A percentile compares a stretch with the other conserved stretches of the same genome.
These are phyloP conservation scores for Ailanthus altissimus DNA, from an alignment of 345 rosid genomes.

Conservation along the genomic window DNA sequence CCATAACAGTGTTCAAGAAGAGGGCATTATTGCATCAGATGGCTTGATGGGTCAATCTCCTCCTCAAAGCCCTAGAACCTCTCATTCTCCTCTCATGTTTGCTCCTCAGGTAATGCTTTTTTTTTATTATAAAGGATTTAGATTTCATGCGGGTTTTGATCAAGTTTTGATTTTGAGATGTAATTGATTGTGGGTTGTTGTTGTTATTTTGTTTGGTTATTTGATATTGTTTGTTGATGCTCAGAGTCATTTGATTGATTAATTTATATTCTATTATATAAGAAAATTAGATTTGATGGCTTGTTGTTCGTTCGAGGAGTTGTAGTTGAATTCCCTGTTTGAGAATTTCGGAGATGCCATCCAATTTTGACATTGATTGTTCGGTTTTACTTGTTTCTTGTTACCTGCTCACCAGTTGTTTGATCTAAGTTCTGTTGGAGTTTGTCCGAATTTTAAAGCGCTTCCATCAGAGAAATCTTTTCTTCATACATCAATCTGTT, in stretches of 20 bases:
- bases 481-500: neutral
- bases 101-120: constrained; percentile 72
- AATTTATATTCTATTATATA: neutral
- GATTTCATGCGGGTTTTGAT: constrained; percentile 6
- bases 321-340: neutral
- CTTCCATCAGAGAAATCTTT: neutral
- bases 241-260: neutral
- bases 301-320: neutral
- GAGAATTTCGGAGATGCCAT: neutral
- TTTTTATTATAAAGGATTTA: neutral
- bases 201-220: neutral
- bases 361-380: neutral
- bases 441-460: neutral
- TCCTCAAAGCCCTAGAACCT: constrained; percentile 84
- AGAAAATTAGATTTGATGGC: neutral
- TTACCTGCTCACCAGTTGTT: neutral
- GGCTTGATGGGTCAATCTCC: constrained; percentile 90
- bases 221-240: neutral
- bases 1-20: constrained; percentile 33
- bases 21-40: constrained; percentile 45
- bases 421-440: neutral
- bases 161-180: neutral
- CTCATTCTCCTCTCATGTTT: constrained; percentile 86
- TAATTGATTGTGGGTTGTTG: neutral
- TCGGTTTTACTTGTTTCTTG: neutral